These are phyloP conservation scores for Cardiospermum halicacabum DNA, from an alignment of 345 rosid genomes.

Conservation along the genomic window DNA sequence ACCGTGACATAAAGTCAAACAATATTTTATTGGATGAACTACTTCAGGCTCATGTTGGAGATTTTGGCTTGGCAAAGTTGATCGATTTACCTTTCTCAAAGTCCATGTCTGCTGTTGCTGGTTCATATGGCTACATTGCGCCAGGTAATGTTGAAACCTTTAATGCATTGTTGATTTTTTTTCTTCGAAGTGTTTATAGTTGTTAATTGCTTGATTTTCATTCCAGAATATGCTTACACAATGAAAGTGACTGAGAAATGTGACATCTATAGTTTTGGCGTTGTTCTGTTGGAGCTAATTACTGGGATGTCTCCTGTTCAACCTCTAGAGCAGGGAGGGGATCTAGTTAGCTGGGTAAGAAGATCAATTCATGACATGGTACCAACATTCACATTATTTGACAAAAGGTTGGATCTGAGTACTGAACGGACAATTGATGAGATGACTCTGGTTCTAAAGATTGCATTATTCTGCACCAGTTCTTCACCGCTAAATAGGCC, in stretches of 20 bases:
- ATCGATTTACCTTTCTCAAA: conserved; percentile 70
- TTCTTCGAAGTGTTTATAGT: background rate
- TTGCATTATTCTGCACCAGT: conserved; percentile 74
- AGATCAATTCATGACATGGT: conserved; percentile 43
- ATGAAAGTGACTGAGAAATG: conserved; percentile 89
- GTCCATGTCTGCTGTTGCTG: conserved; percentile 84
- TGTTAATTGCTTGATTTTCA: conserved; percentile 5
- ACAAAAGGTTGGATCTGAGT: conserved; percentile 39
- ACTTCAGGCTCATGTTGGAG: conserved; percentile 82
- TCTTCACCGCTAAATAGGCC: conserved; percentile 60
- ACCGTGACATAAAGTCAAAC: conserved; percentile 80
- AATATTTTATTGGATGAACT: conserved; percentile 70
- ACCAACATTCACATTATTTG: conserved; percentile 45
- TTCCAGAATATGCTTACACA: conserved; percentile 80
- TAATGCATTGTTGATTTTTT: background rate
- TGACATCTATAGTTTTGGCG: conserved; percentile 84
- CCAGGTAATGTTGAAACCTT: conserved; percentile 74
- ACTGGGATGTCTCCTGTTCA: conserved; percentile 81
- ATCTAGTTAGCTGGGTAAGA: conserved; percentile 73
- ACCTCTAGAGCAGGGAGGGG: conserved; percentile 79
- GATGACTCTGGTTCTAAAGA: conserved; percentile 64
- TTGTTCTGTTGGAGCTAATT: conserved; percentile 54
- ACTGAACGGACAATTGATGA: conserved; percentile 39
- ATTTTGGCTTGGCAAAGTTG: conserved; percentile 78
- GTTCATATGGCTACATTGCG: conserved; percentile 89